phyloP scores from a whole-genome alignment of 2,329 filamentous ascomycete species.

The Phialophora chinensis region DNA sequence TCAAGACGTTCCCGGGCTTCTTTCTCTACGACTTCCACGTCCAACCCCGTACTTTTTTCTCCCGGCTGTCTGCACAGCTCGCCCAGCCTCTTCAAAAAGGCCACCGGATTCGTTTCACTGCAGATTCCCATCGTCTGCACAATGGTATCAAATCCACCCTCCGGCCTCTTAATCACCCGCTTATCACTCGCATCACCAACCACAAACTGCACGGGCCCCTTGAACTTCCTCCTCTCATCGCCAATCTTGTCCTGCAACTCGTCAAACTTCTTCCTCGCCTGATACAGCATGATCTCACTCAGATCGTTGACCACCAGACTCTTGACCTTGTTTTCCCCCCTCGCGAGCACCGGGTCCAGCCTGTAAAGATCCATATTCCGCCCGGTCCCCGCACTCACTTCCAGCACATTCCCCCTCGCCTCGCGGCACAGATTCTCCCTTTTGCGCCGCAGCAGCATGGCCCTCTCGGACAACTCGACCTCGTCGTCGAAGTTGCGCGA shows the following conservation, averaged over 20 bases:
- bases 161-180: constrained; percentile 31
- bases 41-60: constrained; percentile 30
- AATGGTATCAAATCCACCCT: constrained; percentile 52
- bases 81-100: constrained; percentile 33
- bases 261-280: constrained; percentile 53
- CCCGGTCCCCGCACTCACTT: constrained; percentile 59
- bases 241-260: constrained; percentile 33
- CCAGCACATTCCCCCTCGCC: constrained; percentile 55
- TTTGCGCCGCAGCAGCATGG: constrained; percentile 49
- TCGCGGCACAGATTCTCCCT: constrained; percentile 50
- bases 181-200: constrained; percentile 35
- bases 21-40: constrained; percentile 1
- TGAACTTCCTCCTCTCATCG: constrained; percentile 25
- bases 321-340: constrained; percentile 45
- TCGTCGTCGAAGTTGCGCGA: constrained; percentile 54
- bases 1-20: constrained; percentile 11
- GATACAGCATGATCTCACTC: constrained; percentile 55
- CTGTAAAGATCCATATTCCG: constrained; percentile 56
- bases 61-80: constrained; percentile 38
- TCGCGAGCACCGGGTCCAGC: constrained; percentile 39
- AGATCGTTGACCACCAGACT: constrained; percentile 56
- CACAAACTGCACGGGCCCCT: constrained; percentile 35
- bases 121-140: constrained; percentile 59
- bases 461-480: constrained; percentile 52
- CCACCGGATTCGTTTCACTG: constrained; percentile 45